phyloP scores from a whole-genome alignment of 192 early-diverging fungal species.

The Umbelopsis isabellina region DNA sequence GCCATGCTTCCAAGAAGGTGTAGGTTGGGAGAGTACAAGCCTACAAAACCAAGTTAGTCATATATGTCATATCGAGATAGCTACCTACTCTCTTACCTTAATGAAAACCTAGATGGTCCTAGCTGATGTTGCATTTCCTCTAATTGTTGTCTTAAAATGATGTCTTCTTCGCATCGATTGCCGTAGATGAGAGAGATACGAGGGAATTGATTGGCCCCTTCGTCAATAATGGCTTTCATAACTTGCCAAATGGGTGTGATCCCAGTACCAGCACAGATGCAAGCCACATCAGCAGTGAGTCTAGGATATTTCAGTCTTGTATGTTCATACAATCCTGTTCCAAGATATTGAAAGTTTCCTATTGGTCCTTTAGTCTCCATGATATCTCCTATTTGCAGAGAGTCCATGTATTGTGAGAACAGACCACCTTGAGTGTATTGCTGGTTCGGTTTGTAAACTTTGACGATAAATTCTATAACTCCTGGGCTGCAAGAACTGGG shows the following conservation, averaged over 20 bases:
- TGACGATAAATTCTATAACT: conserved; percentile 81
- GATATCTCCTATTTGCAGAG: conserved; percentile 70
- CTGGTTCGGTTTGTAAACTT: conserved; percentile 60
- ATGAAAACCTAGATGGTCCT: conserved; percentile 62
- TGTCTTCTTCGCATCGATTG: conserved; percentile 78
- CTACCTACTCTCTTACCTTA: conserved; percentile 56
- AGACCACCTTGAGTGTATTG: conserved; percentile 50
- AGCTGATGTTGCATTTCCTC: conserved; percentile 61
- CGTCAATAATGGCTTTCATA: conserved; percentile 63
- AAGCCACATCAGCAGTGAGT: conserved; percentile 65
- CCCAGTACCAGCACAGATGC: conserved; percentile 88
- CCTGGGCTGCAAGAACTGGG: conserved; percentile 64
- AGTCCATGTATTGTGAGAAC: conserved; percentile 67
- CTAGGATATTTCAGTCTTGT: not conserved
- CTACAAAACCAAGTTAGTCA: not conserved
- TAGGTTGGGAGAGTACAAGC: conserved; percentile 5
- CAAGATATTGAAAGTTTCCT: conserved; percentile 68
- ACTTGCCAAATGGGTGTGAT: conserved; percentile 87
- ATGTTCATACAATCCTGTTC: conserved; percentile 38
- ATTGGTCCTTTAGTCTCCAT: conserved; percentile 86
- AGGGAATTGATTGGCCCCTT: conserved; percentile 68
- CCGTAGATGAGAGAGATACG: conserved; percentile 78
- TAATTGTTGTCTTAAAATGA: conserved; percentile 70
- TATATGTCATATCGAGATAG: conserved; percentile 18
- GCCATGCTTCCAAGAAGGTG: conserved; percentile 40